Evolutionary conservation across 768 basidiomycete genomes (phyloP).

Genomic region (Russula emetica): DNA sequence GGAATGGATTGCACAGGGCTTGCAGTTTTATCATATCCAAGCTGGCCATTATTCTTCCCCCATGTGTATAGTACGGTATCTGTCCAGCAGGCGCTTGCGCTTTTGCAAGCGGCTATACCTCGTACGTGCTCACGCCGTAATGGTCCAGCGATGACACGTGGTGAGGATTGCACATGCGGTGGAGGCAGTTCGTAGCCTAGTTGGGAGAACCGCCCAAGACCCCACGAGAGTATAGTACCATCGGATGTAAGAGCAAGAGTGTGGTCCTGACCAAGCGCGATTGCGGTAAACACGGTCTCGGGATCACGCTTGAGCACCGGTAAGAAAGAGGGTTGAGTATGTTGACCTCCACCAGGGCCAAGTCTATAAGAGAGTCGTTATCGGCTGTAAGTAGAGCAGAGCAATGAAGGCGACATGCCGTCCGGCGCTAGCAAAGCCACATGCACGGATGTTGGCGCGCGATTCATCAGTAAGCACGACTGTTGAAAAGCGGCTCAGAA

Average conservation of each 20-base stretch:
- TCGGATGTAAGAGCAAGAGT: slow-evolving; percentile 76
- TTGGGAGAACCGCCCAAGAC: slow-evolving; percentile 82
- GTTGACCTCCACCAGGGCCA: slow-evolving; percentile 53
- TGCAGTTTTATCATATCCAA: slow-evolving; percentile 76
- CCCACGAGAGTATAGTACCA: slow-evolving; percentile 90
- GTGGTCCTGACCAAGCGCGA: slow-evolving; percentile 93
- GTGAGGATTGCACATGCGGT: slow-evolving; percentile 58
- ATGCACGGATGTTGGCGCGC: slow-evolving; percentile 71
- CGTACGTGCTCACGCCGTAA: slow-evolving; percentile 73
- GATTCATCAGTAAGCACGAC: slow-evolving; percentile 69
- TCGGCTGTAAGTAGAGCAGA: neutral
- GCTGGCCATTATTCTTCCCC: slow-evolving; percentile 91
- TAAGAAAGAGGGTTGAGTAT: slow-evolving; percentile 72
- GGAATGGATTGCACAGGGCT: slow-evolving; percentile 75
- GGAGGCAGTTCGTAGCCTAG: slow-evolving; percentile 80
- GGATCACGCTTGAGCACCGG: slow-evolving; percentile 50
- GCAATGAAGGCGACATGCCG: slow-evolving; percentile 45
- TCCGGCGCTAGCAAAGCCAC: slow-evolving; percentile 87
- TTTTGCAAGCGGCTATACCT: slow-evolving; percentile 84
- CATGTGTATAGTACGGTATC: slow-evolving; percentile 69
- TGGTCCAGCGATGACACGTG: slow-evolving; percentile 68
- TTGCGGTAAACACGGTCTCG: slow-evolving; percentile 51
- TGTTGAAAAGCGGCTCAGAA: slow-evolving; percentile 19
- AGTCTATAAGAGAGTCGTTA: slow-evolving; percentile 43
- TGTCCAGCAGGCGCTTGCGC: slow-evolving; percentile 89